These are phyloP conservation scores for Edaphochlamys debaryana DNA, from an alignment of 139 green algal genomes.

Conservation along the genomic window DNA sequence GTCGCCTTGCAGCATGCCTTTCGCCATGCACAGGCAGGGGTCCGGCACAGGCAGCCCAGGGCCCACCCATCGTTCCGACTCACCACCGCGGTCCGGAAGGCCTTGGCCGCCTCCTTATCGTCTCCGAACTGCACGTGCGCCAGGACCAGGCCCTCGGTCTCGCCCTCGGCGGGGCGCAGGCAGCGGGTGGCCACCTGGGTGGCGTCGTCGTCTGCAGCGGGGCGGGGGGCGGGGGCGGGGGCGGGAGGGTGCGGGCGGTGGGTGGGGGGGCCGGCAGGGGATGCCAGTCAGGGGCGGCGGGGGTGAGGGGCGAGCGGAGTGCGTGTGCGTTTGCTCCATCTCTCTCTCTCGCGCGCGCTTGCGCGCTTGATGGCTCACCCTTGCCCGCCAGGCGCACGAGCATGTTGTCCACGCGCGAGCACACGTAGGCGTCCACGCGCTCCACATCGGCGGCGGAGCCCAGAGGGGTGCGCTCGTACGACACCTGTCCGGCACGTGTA, in stretches of 20 bases:
- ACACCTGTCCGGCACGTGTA: background rate
- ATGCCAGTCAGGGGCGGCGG: background rate
- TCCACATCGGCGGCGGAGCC: background rate
- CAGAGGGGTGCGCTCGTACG: background rate
- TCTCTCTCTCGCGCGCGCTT: too few relatives aligned
- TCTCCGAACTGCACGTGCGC: background rate
- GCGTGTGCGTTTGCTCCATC: background rate
- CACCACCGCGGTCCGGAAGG: background rate
- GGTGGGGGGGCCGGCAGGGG: too few relatives aligned
- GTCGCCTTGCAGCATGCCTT: too few relatives aligned
- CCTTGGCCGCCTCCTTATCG: background rate
- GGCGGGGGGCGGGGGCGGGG: background rate
- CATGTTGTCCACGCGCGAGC: background rate
- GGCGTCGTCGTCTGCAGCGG: background rate
- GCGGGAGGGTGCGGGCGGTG: background rate
- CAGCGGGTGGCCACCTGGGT: background rate
- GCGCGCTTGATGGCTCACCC: background rate
- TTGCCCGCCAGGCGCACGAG: background rate
- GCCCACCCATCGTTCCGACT: too few relatives aligned
- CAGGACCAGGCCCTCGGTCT: background rate
- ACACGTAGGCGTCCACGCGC: slow-evolving; percentile 18
- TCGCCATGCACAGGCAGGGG: too few relatives aligned
- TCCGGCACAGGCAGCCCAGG: too few relatives aligned
- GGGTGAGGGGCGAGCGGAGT: too few relatives aligned
- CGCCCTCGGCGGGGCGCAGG: background rate